Percentiles rank a stretch among this genome's conserved stretches.
Evolutionary conservation across 1,139 yeast species (phyloP).

Genomic region (Schizosaccharomyces versatilis): DNA sequence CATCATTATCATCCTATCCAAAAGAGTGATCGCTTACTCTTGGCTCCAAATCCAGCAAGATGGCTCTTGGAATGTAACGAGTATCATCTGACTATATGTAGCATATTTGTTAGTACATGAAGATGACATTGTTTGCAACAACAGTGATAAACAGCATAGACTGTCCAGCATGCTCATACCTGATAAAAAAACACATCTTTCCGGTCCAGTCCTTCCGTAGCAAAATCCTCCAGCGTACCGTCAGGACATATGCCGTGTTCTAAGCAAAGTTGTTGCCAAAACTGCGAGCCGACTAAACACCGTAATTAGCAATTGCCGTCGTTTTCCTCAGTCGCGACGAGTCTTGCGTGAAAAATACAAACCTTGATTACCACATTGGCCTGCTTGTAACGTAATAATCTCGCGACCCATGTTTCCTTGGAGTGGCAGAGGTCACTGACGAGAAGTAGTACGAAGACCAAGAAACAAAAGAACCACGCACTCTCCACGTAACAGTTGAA

Average conservation of each 20-base stretch:
- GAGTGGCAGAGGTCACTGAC: too few relatives aligned
- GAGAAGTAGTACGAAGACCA: too few relatives aligned
- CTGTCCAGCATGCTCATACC: conserved; percentile 1
- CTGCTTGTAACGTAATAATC: conserved; percentile 40
- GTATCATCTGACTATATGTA: conserved; percentile 36
- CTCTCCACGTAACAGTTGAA: too few relatives aligned
- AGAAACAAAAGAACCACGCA: too few relatives aligned
- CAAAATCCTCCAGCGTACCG: conserved; percentile 30
- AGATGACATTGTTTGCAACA: neutral
- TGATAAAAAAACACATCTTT: conserved; percentile 65
- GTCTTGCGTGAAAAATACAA: neutral
- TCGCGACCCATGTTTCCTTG: conserved; percentile 25
- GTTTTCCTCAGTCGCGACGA: too few relatives aligned
- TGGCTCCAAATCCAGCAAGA: conserved; percentile 75
- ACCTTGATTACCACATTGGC: conserved; percentile 89
- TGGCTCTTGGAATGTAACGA: conserved; percentile 67
- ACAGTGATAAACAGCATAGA: neutral
- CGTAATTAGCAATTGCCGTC: neutral
- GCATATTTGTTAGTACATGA: neutral
- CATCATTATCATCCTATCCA: too few relatives aligned
- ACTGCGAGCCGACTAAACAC: conserved; percentile 43
- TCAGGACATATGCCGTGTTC: conserved; percentile 73
- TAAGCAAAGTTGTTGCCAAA: conserved; percentile 71
- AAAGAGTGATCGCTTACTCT: conserved; percentile 20
- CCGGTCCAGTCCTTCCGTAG: conserved; percentile 36